Evolutionary conservation across 2,329 filamentous ascomycete species (phyloP).

Genomic region (Curvularia hawaiiensis): DNA sequence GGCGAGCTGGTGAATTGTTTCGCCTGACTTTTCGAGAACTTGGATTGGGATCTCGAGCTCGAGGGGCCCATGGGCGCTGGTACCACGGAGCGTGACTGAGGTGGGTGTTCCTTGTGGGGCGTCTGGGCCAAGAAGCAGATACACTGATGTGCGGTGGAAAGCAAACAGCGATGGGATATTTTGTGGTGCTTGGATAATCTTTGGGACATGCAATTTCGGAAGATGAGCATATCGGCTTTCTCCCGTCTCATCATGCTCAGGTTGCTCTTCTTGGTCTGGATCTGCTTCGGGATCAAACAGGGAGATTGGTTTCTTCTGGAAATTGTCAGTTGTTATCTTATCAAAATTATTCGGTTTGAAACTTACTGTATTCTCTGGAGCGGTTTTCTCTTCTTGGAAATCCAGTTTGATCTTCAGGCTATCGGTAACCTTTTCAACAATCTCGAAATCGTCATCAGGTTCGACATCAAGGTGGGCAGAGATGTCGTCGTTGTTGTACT

Average conservation of each 20-base stretch:
- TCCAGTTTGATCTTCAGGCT: constrained; percentile 51
- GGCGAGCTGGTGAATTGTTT: constrained; percentile 72
- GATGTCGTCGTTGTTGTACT: constrained; percentile 53
- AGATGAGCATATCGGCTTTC: constrained; percentile 56
- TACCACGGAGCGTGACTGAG: constrained; percentile 64
- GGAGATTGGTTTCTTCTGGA: constrained; percentile 57
- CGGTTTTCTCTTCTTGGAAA: constrained; percentile 20
- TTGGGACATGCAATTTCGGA: constrained; percentile 59
- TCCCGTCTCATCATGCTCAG: constrained; percentile 33
- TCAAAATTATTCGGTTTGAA: background rate
- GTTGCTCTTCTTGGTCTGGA: constrained; percentile 47
- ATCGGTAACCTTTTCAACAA: constrained; percentile 64
- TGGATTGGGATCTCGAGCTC: constrained; percentile 68
- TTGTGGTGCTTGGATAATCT: constrained; percentile 67
- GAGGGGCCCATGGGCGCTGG: constrained; percentile 62
- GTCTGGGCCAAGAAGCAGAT: constrained; percentile 65
- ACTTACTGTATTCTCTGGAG: constrained; percentile 15
- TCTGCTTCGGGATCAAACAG: constrained; percentile 62
- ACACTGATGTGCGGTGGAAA: constrained; percentile 68
- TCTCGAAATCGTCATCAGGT: constrained; percentile 62
- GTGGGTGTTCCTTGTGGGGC: constrained; percentile 55
- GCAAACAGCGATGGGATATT: constrained; percentile 69
- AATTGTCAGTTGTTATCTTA: constrained; percentile 14
- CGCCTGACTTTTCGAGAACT: constrained; percentile 50
- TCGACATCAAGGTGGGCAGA: constrained; percentile 6